Percentiles rank a stretch among this genome's conserved stretches.
These are phyloP conservation scores for Solanum stenotomum DNA, from an alignment of 257 asterid species.

Conservation along the genomic window DNA sequence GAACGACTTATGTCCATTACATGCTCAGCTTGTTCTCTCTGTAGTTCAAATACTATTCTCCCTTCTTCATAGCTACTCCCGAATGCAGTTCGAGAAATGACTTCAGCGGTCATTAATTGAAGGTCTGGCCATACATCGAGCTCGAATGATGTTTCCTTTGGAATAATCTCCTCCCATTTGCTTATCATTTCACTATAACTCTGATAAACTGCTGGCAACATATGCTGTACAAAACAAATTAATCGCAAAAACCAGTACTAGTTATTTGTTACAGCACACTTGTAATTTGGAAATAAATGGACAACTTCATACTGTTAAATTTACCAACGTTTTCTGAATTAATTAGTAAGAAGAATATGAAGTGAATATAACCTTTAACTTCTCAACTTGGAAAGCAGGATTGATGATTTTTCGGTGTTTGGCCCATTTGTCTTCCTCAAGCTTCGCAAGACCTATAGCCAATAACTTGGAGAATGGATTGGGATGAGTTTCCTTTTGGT, in stretches of 20 bases:
- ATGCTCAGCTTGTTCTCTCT: constrained; percentile 28
- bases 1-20: constrained; percentile 1
- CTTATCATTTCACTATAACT: constrained; percentile 24
- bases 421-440: background rate
- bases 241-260: background rate
- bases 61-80: constrained; percentile 48
- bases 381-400: background rate
- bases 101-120: constrained; percentile 21
- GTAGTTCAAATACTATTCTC: constrained; percentile 31
- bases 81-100: constrained; percentile 41
- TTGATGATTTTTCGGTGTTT: background rate
- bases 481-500: too few relatives aligned
- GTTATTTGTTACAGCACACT: background rate
- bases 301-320: too few relatives aligned
- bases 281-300: too few relatives aligned
- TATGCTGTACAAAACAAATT: constrained; percentile 6
- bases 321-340: background rate
- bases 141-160: constrained; percentile 13
- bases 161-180: constrained; percentile 24
- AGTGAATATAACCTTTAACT: background rate
- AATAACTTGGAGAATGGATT: too few relatives aligned
- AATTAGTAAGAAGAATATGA: too few relatives aligned
- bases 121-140: constrained; percentile 40
- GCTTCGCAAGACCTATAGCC: background rate
- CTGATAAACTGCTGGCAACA: background rate